Percentiles rank a stretch among this genome's conserved stretches.
phyloP scores from a whole-genome alignment of 2,329 filamentous ascomycete genomes.

The Stachybotrys chartarum region DNA sequence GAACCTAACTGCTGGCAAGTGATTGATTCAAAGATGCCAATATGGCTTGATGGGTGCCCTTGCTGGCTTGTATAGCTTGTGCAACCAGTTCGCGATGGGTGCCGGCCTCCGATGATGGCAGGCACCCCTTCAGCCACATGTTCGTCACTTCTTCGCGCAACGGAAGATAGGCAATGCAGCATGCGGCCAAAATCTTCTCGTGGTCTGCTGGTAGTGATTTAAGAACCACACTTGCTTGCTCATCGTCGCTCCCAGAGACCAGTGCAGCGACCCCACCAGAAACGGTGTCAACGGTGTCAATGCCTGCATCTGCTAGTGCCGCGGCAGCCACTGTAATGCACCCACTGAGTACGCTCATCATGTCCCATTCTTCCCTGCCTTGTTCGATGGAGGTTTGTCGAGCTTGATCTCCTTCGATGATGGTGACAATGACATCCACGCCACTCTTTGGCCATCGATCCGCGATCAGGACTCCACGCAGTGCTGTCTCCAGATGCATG shows the following conservation, averaged over 20 bases:
- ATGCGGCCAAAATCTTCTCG: slow-evolving; percentile 68
- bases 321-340: slow-evolving; percentile 93
- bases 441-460: slow-evolving; percentile 98
- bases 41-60: slow-evolving; percentile 24
- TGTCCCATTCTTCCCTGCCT: slow-evolving; percentile 66
- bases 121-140: slow-evolving; percentile 79
- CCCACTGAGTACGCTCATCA: slow-evolving; percentile 85
- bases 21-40: slow-evolving; percentile 28
- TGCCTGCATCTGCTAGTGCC: slow-evolving; percentile 87
- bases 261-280: slow-evolving; percentile 84
- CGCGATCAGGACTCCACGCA: slow-evolving; percentile 83
- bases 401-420: slow-evolving; percentile 90
- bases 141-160: slow-evolving; percentile 87
- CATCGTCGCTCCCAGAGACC: slow-evolving; percentile 35
- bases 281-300: slow-evolving; percentile 89
- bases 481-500: slow-evolving; percentile 82
- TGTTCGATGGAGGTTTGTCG: slow-evolving; percentile 38
- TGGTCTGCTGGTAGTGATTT: slow-evolving; percentile 83
- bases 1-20: slow-evolving; percentile 5
- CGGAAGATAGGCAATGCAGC: slow-evolving; percentile 84
- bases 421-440: slow-evolving; percentile 88
- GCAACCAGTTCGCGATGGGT: slow-evolving; percentile 27
- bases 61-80: slow-evolving; percentile 33
- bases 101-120: slow-evolving; percentile 31
- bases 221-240: slow-evolving; percentile 49